Percentiles rank a stretch among this genome's conserved stretches.
Evolutionary conservation across 2,329 filamentous ascomycete genomes (phyloP).

Genomic region (Colletotrichum sublineola): DNA sequence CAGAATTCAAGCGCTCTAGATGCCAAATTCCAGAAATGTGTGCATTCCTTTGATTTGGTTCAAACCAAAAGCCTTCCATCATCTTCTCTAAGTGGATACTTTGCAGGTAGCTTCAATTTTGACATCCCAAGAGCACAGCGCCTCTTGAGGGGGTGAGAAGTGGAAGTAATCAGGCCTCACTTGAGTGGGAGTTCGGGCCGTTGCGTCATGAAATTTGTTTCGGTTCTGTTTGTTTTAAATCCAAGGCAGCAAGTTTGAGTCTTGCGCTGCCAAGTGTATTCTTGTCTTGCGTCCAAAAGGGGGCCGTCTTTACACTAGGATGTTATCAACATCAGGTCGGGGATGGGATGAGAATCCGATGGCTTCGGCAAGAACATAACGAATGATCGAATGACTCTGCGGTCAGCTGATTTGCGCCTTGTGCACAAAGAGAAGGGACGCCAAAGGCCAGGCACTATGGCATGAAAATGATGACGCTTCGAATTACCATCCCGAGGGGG

Average conservation of each 20-base stretch:
- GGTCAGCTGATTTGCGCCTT: neutral
- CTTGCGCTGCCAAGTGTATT: neutral
- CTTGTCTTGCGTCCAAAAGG: neutral
- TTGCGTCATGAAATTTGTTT: neutral
- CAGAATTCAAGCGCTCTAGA: neutral
- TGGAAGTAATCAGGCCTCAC: neutral
- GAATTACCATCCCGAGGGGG: neutral
- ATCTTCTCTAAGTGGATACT: neutral
- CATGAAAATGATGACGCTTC: neutral
- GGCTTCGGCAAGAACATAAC: neutral
- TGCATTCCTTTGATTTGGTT: neutral
- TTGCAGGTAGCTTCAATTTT: neutral
- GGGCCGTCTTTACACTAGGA: neutral
- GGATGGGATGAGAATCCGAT: neutral
- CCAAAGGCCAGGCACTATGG: neutral
- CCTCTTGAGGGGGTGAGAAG: neutral
- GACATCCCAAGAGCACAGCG: accelerated
- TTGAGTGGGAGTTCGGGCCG: neutral
- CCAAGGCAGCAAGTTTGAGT: neutral
- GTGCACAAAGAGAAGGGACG: accelerated
- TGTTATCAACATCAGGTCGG: neutral
- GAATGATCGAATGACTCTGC: neutral
- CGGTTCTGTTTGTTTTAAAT: neutral
- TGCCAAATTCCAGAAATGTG: neutral
- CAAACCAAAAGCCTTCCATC: neutral